Base-by-base conservation (phyloP, 371 early-diverging fungal genomes). In the Amoeboaphelidium occidentale region DNA sequence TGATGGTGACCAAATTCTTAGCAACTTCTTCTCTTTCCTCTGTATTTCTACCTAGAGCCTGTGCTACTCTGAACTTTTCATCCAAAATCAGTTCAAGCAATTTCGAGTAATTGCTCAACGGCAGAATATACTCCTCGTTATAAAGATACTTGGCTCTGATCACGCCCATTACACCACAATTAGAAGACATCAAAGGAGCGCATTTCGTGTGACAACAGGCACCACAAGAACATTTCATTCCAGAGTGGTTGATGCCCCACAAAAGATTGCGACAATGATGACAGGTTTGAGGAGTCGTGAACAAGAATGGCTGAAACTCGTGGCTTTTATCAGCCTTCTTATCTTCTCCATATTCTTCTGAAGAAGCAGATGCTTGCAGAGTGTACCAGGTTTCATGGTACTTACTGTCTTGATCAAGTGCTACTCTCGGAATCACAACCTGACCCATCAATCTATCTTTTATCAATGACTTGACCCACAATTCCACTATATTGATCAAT, bases 21-120 rank as follows among this genome's bases (percentile, higher is more conserved):
- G 52, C 45, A 20, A 17, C 17, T n/a, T 51, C 52, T 22, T 51
- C 52, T 2, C 52, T 25, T 39, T 51, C 52, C 23, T 48, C 49
- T 6, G 39, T 39, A 4, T 23, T 1, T 14, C 52, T 32, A 25
- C 23, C 50, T 26, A 51, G 6, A 14, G 23, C 26, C 20, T 3
- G 3, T 1, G 26, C 3, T 4, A 46, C 32, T 27, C 22, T 22
- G 39, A 50, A 21, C 14, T 39, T 12, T 23, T 4, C 39, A 1
- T 49, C 46, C 6, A 27, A 17, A 17, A 51, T 23, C 6, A 51
- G 20, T 3, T 1, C 17, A 14, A 51, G 21, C 20, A 51, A 45
- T 1, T 27, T 25, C 12, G n/a, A 27, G 52, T 50, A 51, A 13
- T 12, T 24, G 24, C 23, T 3, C 4, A 51, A 1, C 39, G 52